Evolutionary conservation across 176 grass and related monocot genomes (phyloP).

Genomic region (Oryza punctata): DNA sequence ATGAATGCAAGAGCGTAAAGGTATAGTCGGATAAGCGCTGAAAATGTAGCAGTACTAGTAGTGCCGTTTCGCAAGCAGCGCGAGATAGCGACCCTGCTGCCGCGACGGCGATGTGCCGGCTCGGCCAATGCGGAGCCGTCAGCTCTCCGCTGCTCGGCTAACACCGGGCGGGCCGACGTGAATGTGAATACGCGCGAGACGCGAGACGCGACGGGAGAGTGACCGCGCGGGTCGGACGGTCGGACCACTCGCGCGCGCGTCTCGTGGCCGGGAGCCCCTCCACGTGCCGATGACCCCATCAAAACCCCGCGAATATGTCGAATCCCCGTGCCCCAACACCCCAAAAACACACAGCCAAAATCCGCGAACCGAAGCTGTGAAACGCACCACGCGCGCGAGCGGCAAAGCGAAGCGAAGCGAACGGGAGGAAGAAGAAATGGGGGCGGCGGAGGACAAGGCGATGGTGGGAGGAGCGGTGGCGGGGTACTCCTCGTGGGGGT

Average conservation of each 20-base stretch:
- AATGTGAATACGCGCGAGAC: not conserved
- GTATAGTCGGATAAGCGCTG: not conserved
- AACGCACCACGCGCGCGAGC: not conserved
- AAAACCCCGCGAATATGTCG: constrained; percentile 6
- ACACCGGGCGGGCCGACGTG: not conserved
- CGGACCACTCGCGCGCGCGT: not conserved
- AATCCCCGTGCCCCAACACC: not conserved
- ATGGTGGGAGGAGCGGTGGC: not conserved
- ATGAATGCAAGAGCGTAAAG: not conserved
- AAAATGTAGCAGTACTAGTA: not conserved
- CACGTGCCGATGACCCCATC: constrained; percentile 36
- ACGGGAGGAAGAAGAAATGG: not conserved
- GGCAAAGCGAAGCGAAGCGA: not conserved
- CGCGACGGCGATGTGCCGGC: not conserved
- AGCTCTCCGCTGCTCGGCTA: not conserved
- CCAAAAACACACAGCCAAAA: not conserved
- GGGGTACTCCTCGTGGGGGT: constrained; percentile 34
- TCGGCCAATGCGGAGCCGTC: not conserved
- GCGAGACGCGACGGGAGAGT: constrained; percentile 1
- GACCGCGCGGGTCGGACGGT: not conserved
- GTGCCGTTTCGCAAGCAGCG: not conserved
- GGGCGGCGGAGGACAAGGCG: constrained; percentile 26
- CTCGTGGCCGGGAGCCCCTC: constrained; percentile 27
- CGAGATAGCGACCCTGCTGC: not conserved
- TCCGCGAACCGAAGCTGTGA: constrained; percentile 8